Base-by-base conservation (phyloP, 2,329 filamentous ascomycete species). In the Cercospora sp. region DNA sequence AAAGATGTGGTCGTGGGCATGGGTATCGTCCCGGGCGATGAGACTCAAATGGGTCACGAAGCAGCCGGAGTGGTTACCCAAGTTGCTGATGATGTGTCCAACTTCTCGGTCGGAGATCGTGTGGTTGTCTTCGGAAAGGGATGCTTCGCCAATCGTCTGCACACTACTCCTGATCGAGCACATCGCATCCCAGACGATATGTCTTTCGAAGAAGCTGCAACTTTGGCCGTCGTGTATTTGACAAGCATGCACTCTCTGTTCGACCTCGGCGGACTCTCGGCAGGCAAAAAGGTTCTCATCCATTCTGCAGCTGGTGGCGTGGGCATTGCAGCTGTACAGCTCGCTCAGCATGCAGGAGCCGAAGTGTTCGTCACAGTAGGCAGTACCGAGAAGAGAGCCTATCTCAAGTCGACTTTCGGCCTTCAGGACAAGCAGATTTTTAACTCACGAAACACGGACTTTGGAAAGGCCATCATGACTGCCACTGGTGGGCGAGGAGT, bases 1-100 rank as follows among this genome's bases (percentile, higher is more conserved):
- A 70, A 62, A 34, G 68, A 68, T 43, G 28, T 68, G 26, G 21
- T 61, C n/a, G 53, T 66, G 13, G 37, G 49, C 8, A 49, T 70
- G 62, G 59, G 62, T 21, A 59, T 71, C 40, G 64, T 66, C 4
- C 37, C 40, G 3, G 37, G 32, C 3, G 71, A 74, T 0, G 73
- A 75, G 1, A 68, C 74, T 2, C 63, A 70, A 12, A 76, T 81
- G 71, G 77, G 75, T 3, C 75, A 75, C 5, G 80, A 81, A 61
- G 77, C 75, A 28, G 73, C 77, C 3, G 81, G 80, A 4, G 65
- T 78, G 18, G 67, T 79, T 45, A 63, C 58, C 3, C 5, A 71
- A 9, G 76, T 80, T 3, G 80, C 67, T 40, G 10, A 34, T 9
- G 73, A 74, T 13, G 74, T 78, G 61, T 61, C n/a, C 7, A 58